Percentiles rank a stretch among this genome's conserved stretches.
These are phyloP conservation scores for Mucuna pruriens DNA, from an alignment of 306 rosid genomes.

Conservation along the genomic window DNA sequence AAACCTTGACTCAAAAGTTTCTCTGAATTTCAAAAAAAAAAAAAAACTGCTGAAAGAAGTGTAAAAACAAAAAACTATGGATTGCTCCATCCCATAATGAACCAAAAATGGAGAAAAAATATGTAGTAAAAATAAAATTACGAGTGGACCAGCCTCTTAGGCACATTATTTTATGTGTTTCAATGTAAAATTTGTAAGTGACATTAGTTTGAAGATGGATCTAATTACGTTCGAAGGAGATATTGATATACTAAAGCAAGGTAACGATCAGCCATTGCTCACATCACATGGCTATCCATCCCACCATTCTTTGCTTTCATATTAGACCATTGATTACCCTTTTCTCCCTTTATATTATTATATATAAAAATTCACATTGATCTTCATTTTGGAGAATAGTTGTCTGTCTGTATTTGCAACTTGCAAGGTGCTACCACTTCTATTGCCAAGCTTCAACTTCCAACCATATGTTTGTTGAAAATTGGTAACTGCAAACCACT, in stretches of 20 bases:
- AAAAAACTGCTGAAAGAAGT: background rate
- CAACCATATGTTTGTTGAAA: background rate
- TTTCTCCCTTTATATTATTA: constrained; percentile 21
- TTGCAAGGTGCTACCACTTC: constrained; percentile 39
- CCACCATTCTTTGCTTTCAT: constrained; percentile 32
- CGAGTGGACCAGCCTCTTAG: constrained; percentile 45
- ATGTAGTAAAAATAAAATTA: background rate
- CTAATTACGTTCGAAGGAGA: background rate
- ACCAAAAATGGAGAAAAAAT: background rate
- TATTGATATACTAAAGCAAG: constrained; percentile 27
- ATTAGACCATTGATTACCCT: background rate
- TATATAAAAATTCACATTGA: constrained; percentile 15
- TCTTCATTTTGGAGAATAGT: constrained; percentile 25
- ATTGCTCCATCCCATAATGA: background rate
- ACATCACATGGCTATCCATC: constrained; percentile 22
- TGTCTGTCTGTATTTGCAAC: constrained; percentile 47
- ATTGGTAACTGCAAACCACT: constrained; percentile 19
- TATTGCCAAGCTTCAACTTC: constrained; percentile 17
- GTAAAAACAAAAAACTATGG: background rate
- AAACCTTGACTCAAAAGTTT: background rate
- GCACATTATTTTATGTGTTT: background rate
- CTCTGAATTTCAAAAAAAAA: constrained; percentile 2
- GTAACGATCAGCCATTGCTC: constrained; percentile 50
- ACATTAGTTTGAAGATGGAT: background rate
- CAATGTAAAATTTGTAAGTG: background rate